Conservation (phyloP, 2,329 filamentous ascomycete genomes). For the Xylariaceae sp. region DNA sequence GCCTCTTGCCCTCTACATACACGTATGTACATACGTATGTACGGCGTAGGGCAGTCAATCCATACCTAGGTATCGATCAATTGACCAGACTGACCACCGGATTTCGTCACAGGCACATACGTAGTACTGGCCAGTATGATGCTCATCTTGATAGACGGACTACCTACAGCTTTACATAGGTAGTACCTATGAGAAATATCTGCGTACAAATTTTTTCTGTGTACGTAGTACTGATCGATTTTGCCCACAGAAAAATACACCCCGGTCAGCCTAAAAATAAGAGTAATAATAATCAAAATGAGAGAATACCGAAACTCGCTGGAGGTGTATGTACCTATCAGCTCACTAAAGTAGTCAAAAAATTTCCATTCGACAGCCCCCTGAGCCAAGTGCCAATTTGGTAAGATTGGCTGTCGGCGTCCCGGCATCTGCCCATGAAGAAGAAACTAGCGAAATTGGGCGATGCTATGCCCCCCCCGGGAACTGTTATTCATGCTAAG, state of each 20-base stretch:
- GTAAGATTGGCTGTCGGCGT: constrained; percentile 28
- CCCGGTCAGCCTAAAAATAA: constrained; percentile 12
- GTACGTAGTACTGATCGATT: not conserved
- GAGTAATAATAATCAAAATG: constrained; percentile 23
- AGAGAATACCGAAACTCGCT: constrained; percentile 23
- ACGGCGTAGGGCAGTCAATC: not conserved
- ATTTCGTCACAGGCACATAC: not conserved
- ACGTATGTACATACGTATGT: too few species aligned
- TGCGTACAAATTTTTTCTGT: not conserved
- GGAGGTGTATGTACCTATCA: constrained; percentile 27
- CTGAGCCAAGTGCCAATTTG: constrained; percentile 25
- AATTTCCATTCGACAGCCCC: constrained; percentile 22
- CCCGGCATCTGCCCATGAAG: constrained; percentile 30
- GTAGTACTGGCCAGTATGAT: not conserved
- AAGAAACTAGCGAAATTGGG: constrained; percentile 49
- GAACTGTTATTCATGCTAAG: constrained; percentile 35
- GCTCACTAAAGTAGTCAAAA: constrained; percentile 17
- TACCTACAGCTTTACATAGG: not conserved
- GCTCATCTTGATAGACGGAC: too few species aligned
- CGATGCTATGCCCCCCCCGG: constrained; percentile 35
- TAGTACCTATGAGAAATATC: too few species aligned
- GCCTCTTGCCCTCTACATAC: not conserved
- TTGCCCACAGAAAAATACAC: not conserved
- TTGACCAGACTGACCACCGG: not conserved
- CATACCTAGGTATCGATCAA: not conserved